phyloP scores from a whole-genome alignment of 768 basidiomycete species.

The Antrodiella citrinella region DNA sequence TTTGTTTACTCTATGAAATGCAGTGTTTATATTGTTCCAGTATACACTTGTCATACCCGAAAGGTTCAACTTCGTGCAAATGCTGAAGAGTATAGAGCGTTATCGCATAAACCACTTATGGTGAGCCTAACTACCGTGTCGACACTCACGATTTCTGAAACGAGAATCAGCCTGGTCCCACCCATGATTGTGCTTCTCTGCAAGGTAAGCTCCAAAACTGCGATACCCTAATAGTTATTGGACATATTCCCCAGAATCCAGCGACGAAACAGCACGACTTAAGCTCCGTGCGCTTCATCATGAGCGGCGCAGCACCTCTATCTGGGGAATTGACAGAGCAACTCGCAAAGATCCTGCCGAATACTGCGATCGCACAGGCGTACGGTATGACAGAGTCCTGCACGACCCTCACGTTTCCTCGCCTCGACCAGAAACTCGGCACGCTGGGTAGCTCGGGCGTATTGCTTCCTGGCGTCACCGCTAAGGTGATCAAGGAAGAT shows the following conservation, averaged over 20 bases:
- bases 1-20: background rate
- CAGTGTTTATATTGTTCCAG: slow-evolving; percentile 7
- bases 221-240: slow-evolving; percentile 27
- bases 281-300: slow-evolving; percentile 29
- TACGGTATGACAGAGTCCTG: slow-evolving; percentile 40
- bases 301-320: slow-evolving; percentile 51
- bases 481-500: slow-evolving; percentile 37
- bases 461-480: slow-evolving; percentile 36
- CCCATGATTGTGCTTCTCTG: slow-evolving; percentile 28
- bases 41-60: slow-evolving; percentile 24
- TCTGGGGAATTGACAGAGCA: slow-evolving; percentile 40
- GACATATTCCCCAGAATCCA: slow-evolving; percentile 25
- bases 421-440: slow-evolving; percentile 14
- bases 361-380: slow-evolving; percentile 48
- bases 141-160: background rate
- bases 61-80: slow-evolving; percentile 24
- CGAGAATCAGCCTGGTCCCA: slow-evolving; percentile 22
- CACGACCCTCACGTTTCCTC: slow-evolving; percentile 28
- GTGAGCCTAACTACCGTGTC: slow-evolving; percentile 11
- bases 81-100: slow-evolving; percentile 27
- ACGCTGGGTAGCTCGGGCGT: slow-evolving; percentile 28
- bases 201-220: slow-evolving; percentile 34
- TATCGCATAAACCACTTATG: slow-evolving; percentile 26
- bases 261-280: slow-evolving; percentile 31
- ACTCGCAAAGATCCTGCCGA: slow-evolving; percentile 38